Percentiles rank a stretch among this genome's conserved stretches.
phyloP scores from a whole-genome alignment of 106 monocot genomes.

The Phalaenopsis aphrodite region DNA sequence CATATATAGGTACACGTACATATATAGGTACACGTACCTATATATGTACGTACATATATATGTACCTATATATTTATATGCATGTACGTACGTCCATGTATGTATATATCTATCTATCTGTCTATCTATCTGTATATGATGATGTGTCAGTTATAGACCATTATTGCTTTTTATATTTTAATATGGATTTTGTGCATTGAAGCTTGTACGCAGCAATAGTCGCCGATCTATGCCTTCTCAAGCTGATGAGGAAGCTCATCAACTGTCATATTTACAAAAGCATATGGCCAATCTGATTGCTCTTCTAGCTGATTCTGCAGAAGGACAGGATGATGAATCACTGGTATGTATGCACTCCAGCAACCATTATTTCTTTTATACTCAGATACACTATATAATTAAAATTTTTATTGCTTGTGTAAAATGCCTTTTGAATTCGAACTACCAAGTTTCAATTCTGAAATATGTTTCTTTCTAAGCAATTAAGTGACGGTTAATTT shows the following conservation, averaged over 20 bases:
- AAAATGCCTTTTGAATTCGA: neutral
- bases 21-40: no score
- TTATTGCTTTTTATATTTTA: neutral
- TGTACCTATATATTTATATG: no score
- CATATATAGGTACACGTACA: no score
- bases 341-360: constrained; percentile 45
- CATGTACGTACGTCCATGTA: no score
- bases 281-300: constrained; percentile 73
- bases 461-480: neutral
- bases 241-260: constrained; percentile 94
- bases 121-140: no score
- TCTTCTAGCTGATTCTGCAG: constrained; percentile 64
- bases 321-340: constrained; percentile 69
- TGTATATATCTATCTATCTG: no score
- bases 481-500: no score
- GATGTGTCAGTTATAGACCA: no score
- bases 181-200: constrained; percentile 14
- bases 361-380: neutral
- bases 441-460: neutral
- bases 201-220: constrained; percentile 92
- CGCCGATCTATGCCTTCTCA: constrained; percentile 94
- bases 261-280: constrained; percentile 91
- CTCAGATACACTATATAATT: neutral
- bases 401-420: neutral
- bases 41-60: no score